Evolutionary conservation across 768 basidiomycete genomes (phyloP).

Genomic region (Hortiboletus flavorubellus): DNA sequence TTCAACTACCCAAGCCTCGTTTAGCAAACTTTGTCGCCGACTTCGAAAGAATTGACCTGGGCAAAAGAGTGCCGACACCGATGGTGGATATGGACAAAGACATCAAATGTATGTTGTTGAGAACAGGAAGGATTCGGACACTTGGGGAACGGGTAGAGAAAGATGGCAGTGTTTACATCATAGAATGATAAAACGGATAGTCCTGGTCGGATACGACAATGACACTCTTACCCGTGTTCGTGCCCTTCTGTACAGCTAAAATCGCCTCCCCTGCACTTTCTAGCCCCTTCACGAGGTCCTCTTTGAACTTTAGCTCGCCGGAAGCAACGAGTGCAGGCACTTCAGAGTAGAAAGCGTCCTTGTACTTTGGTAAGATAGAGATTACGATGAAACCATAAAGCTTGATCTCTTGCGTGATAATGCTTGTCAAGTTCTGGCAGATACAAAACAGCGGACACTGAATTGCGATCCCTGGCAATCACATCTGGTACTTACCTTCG

Average conservation of each 20-base stretch:
- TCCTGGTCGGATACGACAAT: constrained; percentile 11
- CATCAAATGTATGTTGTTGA: constrained; percentile 15
- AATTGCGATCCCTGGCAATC: constrained; percentile 4
- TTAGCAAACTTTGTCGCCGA: constrained; percentile 20
- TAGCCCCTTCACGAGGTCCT: constrained; percentile 45
- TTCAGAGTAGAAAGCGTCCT: constrained; percentile 40
- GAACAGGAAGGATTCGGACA: constrained; percentile 28
- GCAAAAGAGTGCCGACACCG: constrained; percentile 2
- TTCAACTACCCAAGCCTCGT: constrained; percentile 12
- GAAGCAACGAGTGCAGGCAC: constrained; percentile 40
- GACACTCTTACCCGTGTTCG: constrained; percentile 31
- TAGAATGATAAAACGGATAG: not conserved
- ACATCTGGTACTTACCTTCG: constrained; percentile 5
- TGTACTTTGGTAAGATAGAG: constrained; percentile 31
- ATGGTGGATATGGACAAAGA: constrained; percentile 9
- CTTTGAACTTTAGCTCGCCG: constrained; percentile 47
- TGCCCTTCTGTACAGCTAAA: constrained; percentile 34
- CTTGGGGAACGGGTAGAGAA: constrained; percentile 11
- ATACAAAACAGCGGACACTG: not conserved
- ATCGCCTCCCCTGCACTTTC: constrained; percentile 40
- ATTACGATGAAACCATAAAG: constrained; percentile 44
- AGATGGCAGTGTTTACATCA: constrained; percentile 25
- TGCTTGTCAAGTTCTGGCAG: constrained; percentile 36
- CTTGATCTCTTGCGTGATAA: constrained; percentile 40
- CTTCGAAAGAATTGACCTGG: constrained; percentile 13